Percentiles rank a stretch among this genome's conserved stretches.
Evolutionary conservation across 1,139 yeast species (phyloP).

Genomic region (Geotrichum candidum): DNA sequence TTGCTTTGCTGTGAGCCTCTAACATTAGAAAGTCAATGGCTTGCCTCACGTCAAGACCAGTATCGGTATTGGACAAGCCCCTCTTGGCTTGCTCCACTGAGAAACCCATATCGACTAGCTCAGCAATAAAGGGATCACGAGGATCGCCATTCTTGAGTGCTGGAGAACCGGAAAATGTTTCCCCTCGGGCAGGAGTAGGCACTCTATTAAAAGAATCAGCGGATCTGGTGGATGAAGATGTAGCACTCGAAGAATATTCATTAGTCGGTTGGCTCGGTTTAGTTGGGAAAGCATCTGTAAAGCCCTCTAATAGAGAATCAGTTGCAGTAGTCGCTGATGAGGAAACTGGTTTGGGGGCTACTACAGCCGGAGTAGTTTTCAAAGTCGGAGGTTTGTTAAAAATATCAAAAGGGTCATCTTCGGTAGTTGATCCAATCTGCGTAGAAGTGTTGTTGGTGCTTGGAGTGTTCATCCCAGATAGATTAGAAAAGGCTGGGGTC

Average conservation of each 20-base stretch:
- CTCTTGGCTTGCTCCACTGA: conserved; percentile 52
- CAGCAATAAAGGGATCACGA: conserved; percentile 57
- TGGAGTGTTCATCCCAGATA: background rate
- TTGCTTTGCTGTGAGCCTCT: conserved; percentile 43
- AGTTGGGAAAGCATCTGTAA: conserved; percentile 17
- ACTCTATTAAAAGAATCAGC: background rate
- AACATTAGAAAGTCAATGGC: conserved; percentile 68
- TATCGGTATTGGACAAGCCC: conserved; percentile 49
- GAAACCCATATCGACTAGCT: conserved; percentile 76
- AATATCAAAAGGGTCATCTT: conserved; percentile 33
- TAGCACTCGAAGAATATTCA: conserved; percentile 2
- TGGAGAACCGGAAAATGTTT: background rate
- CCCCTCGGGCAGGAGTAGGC: conserved; percentile 8
- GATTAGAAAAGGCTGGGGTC: background rate
- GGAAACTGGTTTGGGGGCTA: conserved; percentile 3
- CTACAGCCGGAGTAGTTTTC: conserved; percentile 5
- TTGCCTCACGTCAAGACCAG: conserved; percentile 56
- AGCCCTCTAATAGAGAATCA: conserved; percentile 13
- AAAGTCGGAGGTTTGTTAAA: conserved; percentile 29
- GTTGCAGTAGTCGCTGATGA: background rate
- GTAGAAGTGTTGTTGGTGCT: conserved; percentile 1
- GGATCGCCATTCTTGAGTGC: conserved; percentile 22
- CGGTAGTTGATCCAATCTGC: conserved; percentile 8
- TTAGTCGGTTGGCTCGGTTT: conserved; percentile 6
- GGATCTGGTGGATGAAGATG: conserved; percentile 9